Conservation (phyloP, 176 grass and related monocot genomes). For the Triticum aestivum region IWGSC_CS_RefSeq_v2.1 NC_057806.1:668883121-668883620, state of each 20-base stretch:
- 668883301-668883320: too few species aligned
- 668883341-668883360: slow-evolving; percentile 35
- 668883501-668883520: slow-evolving; percentile 35
- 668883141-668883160: too few species aligned
- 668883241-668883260: too few species aligned
- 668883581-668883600: slow-evolving; percentile 58
- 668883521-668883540: slow-evolving; percentile 53
- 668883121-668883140: too few species aligned
- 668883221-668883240: too few species aligned
- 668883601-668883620: slow-evolving; percentile 40
- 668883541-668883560: too few species aligned
- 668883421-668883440: slow-evolving; percentile 18
- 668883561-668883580: slow-evolving; percentile 38
- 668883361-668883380: slow-evolving; percentile 48
- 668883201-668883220: too few species aligned
- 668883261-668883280: too few species aligned
- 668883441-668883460: slow-evolving; percentile 35
- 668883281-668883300: too few species aligned
- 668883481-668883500: slow-evolving; percentile 48
- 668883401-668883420: slow-evolving; percentile 56
- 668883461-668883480: slow-evolving; percentile 35
- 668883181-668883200: too few species aligned
- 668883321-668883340: too few species aligned
- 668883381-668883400: neutral
- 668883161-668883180: too few species aligned